Percentiles rank a stretch among this genome's conserved stretches.
These are phyloP conservation scores for Spergularia bocconei DNA, from an alignment of 148 eudicot genomes.

Conservation along the genomic window DNA sequence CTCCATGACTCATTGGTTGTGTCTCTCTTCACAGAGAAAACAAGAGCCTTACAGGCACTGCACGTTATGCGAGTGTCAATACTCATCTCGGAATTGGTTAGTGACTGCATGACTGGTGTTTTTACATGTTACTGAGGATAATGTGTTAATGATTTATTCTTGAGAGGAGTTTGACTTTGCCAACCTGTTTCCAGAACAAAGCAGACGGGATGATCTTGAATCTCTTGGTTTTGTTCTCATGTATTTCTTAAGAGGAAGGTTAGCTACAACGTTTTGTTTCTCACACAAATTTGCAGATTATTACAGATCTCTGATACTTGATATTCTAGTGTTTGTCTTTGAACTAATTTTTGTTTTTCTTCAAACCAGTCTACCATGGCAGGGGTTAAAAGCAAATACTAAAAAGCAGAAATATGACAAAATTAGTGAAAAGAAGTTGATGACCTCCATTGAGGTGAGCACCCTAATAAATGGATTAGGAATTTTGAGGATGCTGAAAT, in stretches of 20 bases:
- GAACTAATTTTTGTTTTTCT: neutral
- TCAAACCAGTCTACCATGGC: slow-evolving; percentile 89
- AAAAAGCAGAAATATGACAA: slow-evolving; percentile 97
- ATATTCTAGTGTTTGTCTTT: neutral
- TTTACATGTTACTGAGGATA: neutral
- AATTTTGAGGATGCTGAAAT: neutral
- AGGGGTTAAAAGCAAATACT: slow-evolving; percentile 84
- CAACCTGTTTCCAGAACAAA: slow-evolving; percentile 66
- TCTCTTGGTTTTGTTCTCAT: slow-evolving; percentile 96
- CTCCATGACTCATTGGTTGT: slow-evolving; percentile 15
- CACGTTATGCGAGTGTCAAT: slow-evolving; percentile 98
- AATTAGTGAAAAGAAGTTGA: slow-evolving; percentile 94
- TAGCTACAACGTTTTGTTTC: slow-evolving; percentile 10
- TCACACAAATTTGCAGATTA: too few species aligned
- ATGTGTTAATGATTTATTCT: neutral
- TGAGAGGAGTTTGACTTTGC: slow-evolving; percentile 13
- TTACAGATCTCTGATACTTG: too few species aligned
- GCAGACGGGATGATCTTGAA: slow-evolving; percentile 95
- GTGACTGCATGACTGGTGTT: slow-evolving; percentile 21
- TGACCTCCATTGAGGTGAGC: slow-evolving; percentile 84
- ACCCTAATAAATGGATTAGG: neutral
- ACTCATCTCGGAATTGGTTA: slow-evolving; percentile 96
- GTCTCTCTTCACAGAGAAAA: slow-evolving; percentile 61
- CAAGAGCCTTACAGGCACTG: slow-evolving; percentile 94
- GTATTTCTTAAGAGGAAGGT: slow-evolving; percentile 99